Evolutionary conservation across 2,329 filamentous ascomycete species (phyloP), one percentile per base, ranked within the genome.

Genomic region (Alternaria viburni): DNA sequence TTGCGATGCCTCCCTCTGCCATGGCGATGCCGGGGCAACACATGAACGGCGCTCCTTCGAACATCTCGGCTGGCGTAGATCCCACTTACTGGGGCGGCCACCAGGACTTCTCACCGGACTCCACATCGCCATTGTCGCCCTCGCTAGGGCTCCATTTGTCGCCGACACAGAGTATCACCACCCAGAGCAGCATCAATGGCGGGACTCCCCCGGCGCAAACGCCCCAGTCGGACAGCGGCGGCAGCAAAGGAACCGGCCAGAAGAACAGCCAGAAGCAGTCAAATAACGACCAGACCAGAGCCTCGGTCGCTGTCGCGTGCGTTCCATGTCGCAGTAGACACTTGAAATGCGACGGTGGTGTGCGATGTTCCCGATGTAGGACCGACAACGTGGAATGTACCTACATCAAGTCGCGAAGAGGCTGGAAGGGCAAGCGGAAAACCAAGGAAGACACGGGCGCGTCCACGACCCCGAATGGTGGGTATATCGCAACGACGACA

Each of bases 381-480:
- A 74, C 78, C 10, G 81, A 83, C 46, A 77, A 77, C 9, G 81
- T 82, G 25, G 76, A 82, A 3, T 87, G 86, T 62, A 78, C 80
- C 21, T 87, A 87, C 71, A 80, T 85, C 50, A 83, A 84, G 66
- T 86, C 84, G 12, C 81, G 85, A 30, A 79, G 86, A 54, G 85
- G 85, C 5, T 83, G 81, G 81, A 83, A 82, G 66, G 81, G 81
- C 26, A 81, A 81, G 59, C 74, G 83, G 75, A 61, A 78, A 70
- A 74, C 59, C 64, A 77, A 78, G 64, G 76, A 75, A 69, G 54
- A 81, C 69, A 65, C 72, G 73, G 30, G 76, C 68, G 2, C 69
- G 13, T 57, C 73, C 21, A 55, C 59, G 21, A 57, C 66, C 36
- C 62, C 67, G 43, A 69, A 73, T 54, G 71, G 76, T 74, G 52